Percentiles rank a stretch among this genome's conserved stretches.
Conservation (phyloP, 257 asterid genomes). For the Catharanthus roseus region DNA sequence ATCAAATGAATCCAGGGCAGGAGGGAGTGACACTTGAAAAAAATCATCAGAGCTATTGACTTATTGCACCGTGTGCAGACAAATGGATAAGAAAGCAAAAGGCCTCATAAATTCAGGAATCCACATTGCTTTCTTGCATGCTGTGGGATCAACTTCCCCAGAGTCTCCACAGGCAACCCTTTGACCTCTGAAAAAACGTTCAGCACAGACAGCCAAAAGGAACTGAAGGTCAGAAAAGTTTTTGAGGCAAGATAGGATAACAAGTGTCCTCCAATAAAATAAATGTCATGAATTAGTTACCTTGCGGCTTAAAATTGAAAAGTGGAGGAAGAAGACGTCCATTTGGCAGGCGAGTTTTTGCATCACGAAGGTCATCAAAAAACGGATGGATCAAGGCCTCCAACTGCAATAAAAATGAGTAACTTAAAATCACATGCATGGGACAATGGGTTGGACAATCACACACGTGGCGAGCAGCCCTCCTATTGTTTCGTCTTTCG, state of each 20-base stretch:
- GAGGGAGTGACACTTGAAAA: background rate
- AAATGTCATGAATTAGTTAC: conserved; percentile 26
- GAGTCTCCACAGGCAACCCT: conserved; percentile 51
- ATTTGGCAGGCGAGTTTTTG: conserved; percentile 54
- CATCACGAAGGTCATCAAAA: conserved; percentile 63
- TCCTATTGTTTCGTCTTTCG: background rate
- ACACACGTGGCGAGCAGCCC: background rate
- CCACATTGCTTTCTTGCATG: conserved; percentile 75
- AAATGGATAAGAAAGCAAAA: background rate
- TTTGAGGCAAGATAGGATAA: background rate
- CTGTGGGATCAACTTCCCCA: conserved; percentile 65
- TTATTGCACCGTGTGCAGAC: background rate
- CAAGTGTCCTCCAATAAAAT: background rate
- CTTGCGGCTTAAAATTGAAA: conserved; percentile 73
- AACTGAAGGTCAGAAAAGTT: background rate
- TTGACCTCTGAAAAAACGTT: conserved; percentile 44
- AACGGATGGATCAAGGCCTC: conserved; percentile 66
- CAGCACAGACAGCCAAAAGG: background rate
- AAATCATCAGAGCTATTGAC: background rate
- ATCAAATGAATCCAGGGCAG: background rate
- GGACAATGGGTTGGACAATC: background rate
- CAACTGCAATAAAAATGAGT: conserved; percentile 36
- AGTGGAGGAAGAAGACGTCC: conserved; percentile 75
- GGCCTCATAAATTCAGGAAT: conserved; percentile 41
- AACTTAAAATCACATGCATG: background rate